phyloP scores from a whole-genome alignment of 495 filamentous ascomycete genomes.

The Penicillium malachiteum region DNA sequence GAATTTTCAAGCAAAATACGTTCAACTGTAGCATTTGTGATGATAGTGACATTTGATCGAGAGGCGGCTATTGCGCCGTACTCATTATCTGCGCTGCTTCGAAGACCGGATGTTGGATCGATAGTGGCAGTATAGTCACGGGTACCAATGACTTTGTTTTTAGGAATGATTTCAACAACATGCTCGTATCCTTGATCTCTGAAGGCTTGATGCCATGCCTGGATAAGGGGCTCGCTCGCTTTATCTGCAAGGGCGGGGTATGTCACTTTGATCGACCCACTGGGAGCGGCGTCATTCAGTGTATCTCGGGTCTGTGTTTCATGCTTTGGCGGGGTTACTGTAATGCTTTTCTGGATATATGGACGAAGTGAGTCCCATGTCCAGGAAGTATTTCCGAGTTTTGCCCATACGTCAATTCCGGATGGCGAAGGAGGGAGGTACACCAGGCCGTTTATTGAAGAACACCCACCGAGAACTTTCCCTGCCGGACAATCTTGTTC shows the following conservation, averaged over 20 bases:
- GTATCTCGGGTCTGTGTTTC: no score
- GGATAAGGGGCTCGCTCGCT: conserved; percentile 4
- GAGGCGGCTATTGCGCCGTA: conserved; percentile 44
- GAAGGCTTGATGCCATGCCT: conserved; percentile 30
- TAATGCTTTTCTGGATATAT: conserved; percentile 32
- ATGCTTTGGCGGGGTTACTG: neutral
- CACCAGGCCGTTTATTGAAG: conserved; percentile 29
- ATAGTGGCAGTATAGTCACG: conserved; percentile 19
- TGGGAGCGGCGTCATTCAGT: neutral
- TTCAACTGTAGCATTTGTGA: conserved; percentile 47
- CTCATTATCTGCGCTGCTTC: conserved; percentile 18
- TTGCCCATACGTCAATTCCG: conserved; percentile 53
- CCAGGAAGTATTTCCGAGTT: conserved; percentile 56
- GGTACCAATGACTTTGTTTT: conserved; percentile 12
- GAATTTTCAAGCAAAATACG: conserved; percentile 33
- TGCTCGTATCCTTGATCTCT: conserved; percentile 14
- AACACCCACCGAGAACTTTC: conserved; percentile 34
- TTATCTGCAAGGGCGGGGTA: conserved; percentile 19
- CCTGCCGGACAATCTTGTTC: conserved; percentile 25
- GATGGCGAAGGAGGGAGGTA: conserved; percentile 34
- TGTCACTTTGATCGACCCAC: conserved; percentile 23
- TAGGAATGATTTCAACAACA: conserved; percentile 9
- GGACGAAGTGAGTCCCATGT: conserved; percentile 47
- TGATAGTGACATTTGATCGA: conserved; percentile 46
- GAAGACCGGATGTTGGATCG: conserved; percentile 31